These are phyloP conservation scores for Globisporangium spinosum DNA, from an alignment of 352 stramenopile genomes.

Conservation along the genomic window DNA sequence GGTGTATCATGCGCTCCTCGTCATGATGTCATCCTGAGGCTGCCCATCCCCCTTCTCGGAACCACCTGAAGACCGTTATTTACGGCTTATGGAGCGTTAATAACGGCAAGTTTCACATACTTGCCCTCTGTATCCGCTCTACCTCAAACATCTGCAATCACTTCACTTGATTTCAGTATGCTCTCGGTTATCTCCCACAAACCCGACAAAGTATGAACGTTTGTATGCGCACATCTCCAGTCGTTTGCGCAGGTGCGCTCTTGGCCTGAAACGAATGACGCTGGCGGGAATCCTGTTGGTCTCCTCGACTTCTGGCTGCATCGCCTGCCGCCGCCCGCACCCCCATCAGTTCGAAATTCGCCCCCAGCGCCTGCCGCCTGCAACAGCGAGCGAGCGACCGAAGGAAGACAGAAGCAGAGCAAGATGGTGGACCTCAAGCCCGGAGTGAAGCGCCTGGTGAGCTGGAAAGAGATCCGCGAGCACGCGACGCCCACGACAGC, in stretches of 20 bases:
- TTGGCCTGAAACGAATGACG: not conserved
- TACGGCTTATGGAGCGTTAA: not conserved
- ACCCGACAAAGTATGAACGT: not conserved
- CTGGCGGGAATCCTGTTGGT: not conserved
- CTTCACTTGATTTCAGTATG: not conserved
- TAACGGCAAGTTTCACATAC: not conserved
- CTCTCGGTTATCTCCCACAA: not conserved
- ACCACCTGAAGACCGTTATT: not conserved
- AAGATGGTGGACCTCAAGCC: slow-evolving; percentile 69
- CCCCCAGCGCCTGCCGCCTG: not conserved
- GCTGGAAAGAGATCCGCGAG: slow-evolving; percentile 71
- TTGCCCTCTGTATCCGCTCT: not conserved
- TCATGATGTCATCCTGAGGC: not conserved
- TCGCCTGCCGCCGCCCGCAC: not conserved
- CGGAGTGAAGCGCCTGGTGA: slow-evolving; percentile 52
- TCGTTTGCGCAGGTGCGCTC: not conserved
- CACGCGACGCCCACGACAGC: slow-evolving; percentile 72
- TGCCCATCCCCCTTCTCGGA: not conserved
- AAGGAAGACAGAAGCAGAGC: not conserved
- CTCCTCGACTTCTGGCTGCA: not conserved
- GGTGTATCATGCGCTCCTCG: not conserved
- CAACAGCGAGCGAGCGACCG: not conserved
- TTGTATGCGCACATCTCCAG: not conserved
- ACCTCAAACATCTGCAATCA: not conserved
- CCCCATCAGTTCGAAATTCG: slow-evolving; percentile 8